Conservation (phyloP, 495 filamentous ascomycete species). For the Parathielavia appendiculata region DNA sequence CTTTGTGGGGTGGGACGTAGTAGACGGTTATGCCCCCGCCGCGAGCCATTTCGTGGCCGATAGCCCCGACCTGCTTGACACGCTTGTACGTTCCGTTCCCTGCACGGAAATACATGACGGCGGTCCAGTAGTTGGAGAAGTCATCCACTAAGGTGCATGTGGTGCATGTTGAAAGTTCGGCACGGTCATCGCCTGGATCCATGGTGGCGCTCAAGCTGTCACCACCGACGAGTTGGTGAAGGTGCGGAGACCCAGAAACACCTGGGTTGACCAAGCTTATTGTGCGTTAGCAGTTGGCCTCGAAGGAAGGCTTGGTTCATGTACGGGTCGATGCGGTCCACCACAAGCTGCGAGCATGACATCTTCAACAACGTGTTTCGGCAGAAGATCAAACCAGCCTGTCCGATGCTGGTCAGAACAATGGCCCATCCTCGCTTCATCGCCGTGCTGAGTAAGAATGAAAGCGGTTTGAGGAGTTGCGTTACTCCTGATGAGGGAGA, state of each 20-base stretch:
- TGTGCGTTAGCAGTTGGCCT: not conserved
- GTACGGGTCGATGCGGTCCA: not conserved
- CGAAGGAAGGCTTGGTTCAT: not conserved
- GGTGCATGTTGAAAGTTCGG: conserved; percentile 1
- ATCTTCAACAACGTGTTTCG: not conserved
- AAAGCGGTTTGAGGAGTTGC: not conserved
- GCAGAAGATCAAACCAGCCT: not conserved
- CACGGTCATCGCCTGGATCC: not conserved
- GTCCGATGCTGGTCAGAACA: not conserved
- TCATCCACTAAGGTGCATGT: not conserved
- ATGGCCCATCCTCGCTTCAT: not conserved
- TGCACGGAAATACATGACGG: conserved; percentile 1
- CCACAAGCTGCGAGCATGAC: conserved; percentile 1
- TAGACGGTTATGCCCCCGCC: not conserved
- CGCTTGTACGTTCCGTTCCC: conserved; percentile 1
- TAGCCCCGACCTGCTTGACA: not conserved
- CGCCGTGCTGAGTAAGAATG: too few relatives aligned
- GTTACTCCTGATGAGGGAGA: too few relatives aligned
- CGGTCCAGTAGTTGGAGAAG: conserved; percentile 7
- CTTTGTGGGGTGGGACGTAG: not conserved
- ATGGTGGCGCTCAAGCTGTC: conserved; percentile 4
- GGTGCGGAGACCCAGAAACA: not conserved
- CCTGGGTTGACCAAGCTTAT: not conserved
- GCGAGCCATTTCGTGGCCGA: not conserved
- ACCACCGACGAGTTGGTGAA: not conserved